A percentile compares a stretch with the other conserved stretches of the same genome.
Conservation (phyloP, 495 filamentous ascomycete species). For the Podospora conica region DNA sequence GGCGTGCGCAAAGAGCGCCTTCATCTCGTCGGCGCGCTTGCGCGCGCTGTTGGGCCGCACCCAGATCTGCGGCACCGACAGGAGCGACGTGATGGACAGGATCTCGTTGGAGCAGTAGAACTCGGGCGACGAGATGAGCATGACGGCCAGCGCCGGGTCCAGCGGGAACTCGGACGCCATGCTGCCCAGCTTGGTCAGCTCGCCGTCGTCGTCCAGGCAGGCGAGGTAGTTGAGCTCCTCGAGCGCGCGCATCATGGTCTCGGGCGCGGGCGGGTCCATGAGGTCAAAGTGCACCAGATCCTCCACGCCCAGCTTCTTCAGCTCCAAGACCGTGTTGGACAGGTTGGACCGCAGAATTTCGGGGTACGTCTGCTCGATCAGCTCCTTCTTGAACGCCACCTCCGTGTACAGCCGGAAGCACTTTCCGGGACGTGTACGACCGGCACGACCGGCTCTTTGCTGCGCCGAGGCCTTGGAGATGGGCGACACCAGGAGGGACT, state of each 20-base stretch:
- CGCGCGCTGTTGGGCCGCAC: constrained; percentile 76
- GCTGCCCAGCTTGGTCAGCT: constrained; percentile 77
- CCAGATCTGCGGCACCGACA: constrained; percentile 93
- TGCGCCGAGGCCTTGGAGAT: constrained; percentile 99
- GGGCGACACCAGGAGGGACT: constrained; percentile 90
- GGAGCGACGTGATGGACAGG: constrained; percentile 84
- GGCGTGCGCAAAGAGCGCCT: constrained; percentile 81
- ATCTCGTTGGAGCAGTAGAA: constrained; percentile 99
- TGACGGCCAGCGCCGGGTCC: constrained; percentile 91
- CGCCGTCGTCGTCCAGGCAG: constrained; percentile 93
- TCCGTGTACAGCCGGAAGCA: constrained; percentile 98
- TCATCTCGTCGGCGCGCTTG: constrained; percentile 97
- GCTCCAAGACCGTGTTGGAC: constrained; percentile 85
- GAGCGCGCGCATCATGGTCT: constrained; percentile 96
- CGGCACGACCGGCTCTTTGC: constrained; percentile 95
- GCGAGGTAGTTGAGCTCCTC: constrained; percentile 97
- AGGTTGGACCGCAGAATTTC: constrained; percentile 94
- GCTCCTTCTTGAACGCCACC: constrained; percentile 92
- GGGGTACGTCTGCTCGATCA: constrained; percentile 94
- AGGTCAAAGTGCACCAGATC: constrained; percentile 97
- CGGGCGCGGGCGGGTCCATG: constrained; percentile 97
- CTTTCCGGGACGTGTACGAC: constrained; percentile 95
- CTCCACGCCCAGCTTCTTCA: constrained; percentile 95
- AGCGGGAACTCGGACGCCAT: constrained; percentile 94
- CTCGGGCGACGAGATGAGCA: constrained; percentile 95